A percentile compares a stretch with the other conserved stretches of the same genome.
phyloP scores from a whole-genome alignment of 805 yeast species.

The Candida lessepsii region DNA sequence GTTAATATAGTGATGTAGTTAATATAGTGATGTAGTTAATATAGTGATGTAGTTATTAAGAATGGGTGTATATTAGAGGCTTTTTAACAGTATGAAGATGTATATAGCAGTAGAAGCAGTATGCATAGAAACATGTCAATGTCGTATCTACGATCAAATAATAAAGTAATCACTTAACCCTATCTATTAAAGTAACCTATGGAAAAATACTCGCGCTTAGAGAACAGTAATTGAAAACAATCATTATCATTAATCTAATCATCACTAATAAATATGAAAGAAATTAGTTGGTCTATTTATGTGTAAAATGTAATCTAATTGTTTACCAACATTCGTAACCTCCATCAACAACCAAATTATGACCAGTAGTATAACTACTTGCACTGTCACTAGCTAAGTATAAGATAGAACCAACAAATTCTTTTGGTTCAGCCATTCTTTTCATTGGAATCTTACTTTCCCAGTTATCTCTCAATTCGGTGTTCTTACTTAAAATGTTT shows the following conservation, averaged over 20 bases:
- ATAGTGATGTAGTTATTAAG: not conserved
- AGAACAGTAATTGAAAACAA: conserved; percentile 10
- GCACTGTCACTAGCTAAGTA: conserved; percentile 73
- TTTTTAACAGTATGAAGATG: no score
- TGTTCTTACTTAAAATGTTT: conserved; percentile 61
- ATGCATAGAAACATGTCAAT: no score
- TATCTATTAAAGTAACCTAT: no score
- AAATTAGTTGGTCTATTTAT: conserved; percentile 1
- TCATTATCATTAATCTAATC: conserved; percentile 13
- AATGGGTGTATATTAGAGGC: no score
- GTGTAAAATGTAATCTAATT: no score
- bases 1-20: no score
- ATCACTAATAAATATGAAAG: conserved; percentile 5
- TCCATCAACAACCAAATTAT: conserved; percentile 80
- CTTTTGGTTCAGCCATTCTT: conserved; percentile 84
- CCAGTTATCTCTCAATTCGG: conserved; percentile 69
- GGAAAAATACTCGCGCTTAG: no score
- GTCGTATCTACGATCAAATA: no score
- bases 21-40: no score
- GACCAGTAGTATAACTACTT: conserved; percentile 79
- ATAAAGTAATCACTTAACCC: no score
- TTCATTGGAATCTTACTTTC: conserved; percentile 69
- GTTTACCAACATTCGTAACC: conserved; percentile 85
- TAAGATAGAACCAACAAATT: conserved; percentile 73
- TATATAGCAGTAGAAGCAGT: no score